phyloP scores from a whole-genome alignment of 257 asterid genomes.

The Dorcoceras hygrometricum region DNA sequence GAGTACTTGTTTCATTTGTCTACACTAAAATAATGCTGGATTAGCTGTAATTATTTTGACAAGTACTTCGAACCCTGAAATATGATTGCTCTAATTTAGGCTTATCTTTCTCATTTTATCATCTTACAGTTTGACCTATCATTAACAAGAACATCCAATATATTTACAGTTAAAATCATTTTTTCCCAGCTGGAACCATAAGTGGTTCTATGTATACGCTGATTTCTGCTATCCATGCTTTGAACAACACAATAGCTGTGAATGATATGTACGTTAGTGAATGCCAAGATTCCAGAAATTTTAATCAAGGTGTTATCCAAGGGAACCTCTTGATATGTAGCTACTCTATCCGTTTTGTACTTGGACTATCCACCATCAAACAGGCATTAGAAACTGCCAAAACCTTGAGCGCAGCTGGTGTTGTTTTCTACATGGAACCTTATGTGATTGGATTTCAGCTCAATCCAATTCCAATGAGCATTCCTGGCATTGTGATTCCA shows the following conservation, averaged over 20 bases:
- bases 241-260: slow-evolving; percentile 43
- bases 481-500: slow-evolving; percentile 86
- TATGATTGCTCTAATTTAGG: not conserved
- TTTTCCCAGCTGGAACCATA: slow-evolving; percentile 76
- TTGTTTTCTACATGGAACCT: slow-evolving; percentile 96
- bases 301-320: slow-evolving; percentile 52
- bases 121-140: not conserved
- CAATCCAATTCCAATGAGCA: slow-evolving; percentile 76
- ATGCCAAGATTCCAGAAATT: slow-evolving; percentile 80
- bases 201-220: slow-evolving; percentile 56
- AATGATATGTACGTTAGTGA: slow-evolving; percentile 80
- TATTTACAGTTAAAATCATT: slow-evolving; percentile 14
- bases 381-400: slow-evolving; percentile 78
- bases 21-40: not conserved
- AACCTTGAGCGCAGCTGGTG: slow-evolving; percentile 84
- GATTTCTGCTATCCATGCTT: slow-evolving; percentile 80
- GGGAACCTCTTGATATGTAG: slow-evolving; percentile 90
- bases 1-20: not conserved
- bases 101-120: not conserved
- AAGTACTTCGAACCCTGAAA: not conserved
- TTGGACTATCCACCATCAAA: slow-evolving; percentile 88
- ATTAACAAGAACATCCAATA: too few relatives aligned
- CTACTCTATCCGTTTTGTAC: slow-evolving; percentile 96
- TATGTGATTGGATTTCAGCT: slow-evolving; percentile 88
- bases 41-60: not conserved